Conservation (phyloP, 2,329 filamentous ascomycete species). For the Lasiodiplodia hormozganensis region DNA sequence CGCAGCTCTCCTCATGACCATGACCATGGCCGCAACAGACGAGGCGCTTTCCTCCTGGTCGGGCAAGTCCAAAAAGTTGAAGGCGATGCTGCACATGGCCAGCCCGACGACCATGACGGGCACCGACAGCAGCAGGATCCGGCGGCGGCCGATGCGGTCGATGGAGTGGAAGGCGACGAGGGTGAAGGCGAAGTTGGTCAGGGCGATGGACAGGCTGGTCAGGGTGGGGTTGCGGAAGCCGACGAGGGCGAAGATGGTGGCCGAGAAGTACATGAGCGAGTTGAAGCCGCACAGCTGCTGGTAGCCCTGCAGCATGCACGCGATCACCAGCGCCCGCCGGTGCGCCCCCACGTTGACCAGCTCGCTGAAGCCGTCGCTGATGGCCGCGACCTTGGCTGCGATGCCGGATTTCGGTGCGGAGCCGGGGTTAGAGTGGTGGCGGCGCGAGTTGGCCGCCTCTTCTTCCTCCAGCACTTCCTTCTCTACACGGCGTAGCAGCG, state of each 20-base stretch:
- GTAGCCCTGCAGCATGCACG: conserved; percentile 83
- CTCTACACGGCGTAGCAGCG: conserved; percentile 73
- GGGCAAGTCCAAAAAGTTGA: conserved; percentile 66
- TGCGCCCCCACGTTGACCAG: conserved; percentile 57
- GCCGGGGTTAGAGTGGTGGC: conserved; percentile 26
- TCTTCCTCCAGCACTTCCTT: conserved; percentile 75
- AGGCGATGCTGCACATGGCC: conserved; percentile 73
- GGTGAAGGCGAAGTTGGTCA: conserved; percentile 56
- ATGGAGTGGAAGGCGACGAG: conserved; percentile 54
- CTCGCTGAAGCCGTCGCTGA: conserved; percentile 63
- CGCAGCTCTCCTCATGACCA: not conserved
- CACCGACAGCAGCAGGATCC: conserved; percentile 80
- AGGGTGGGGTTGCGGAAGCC: conserved; percentile 54
- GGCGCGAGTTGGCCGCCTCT: conserved; percentile 53
- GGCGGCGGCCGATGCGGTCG: conserved; percentile 52
- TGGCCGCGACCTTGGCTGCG: conserved; percentile 52
- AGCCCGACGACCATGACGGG: conserved; percentile 83
- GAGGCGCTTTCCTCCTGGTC: conserved; percentile 32
- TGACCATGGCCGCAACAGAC: not conserved
- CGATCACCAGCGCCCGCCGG: conserved; percentile 78
- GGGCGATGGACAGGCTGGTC: conserved; percentile 52
- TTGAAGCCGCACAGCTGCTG: conserved; percentile 79
- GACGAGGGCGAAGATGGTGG: conserved; percentile 56
- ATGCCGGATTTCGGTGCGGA: conserved; percentile 35
- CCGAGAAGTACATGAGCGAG: conserved; percentile 51